Evolutionary conservation across 2,329 filamentous ascomycete genomes (phyloP).

Genomic region (Chalara sp.): DNA sequence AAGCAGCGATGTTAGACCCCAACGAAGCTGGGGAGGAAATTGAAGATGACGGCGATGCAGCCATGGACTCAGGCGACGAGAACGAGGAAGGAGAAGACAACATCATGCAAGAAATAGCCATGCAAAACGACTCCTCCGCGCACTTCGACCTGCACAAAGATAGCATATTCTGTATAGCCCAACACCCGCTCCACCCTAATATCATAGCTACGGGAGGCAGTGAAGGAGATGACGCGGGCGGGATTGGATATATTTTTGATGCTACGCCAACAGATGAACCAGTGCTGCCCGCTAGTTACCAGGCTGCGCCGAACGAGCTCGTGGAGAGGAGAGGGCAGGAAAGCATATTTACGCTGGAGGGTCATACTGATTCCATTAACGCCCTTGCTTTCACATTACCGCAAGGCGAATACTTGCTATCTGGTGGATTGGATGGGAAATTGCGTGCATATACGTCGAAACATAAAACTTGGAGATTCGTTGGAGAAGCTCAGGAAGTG

Average conservation of each 20-base stretch:
- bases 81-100: constrained; percentile 47
- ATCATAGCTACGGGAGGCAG: constrained; percentile 83
- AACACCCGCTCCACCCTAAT: constrained; percentile 72
- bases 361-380: constrained; percentile 88
- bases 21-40: constrained; percentile 77
- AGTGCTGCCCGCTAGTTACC: constrained; percentile 70
- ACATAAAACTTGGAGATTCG: constrained; percentile 53
- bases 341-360: constrained; percentile 70
- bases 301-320: constrained; percentile 54
- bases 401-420: constrained; percentile 76
- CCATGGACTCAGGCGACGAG: constrained; percentile 72
- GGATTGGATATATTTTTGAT: constrained; percentile 83
- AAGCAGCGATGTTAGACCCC: constrained; percentile 66
- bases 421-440: constrained; percentile 80
- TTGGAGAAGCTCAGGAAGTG: constrained; percentile 80
- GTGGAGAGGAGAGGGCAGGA: constrained; percentile 54
- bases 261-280: constrained; percentile 57
- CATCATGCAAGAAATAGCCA: constrained; percentile 59
- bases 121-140: constrained; percentile 88
- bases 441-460: constrained; percentile 61
- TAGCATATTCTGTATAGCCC: constrained; percentile 90
- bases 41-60: constrained; percentile 59
- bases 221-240: constrained; percentile 52
- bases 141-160: constrained; percentile 90
- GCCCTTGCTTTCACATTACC: constrained; percentile 79